Evolutionary conservation across 306 rosid species (phyloP).

Genomic region (Gillenia trifoliata): DNA sequence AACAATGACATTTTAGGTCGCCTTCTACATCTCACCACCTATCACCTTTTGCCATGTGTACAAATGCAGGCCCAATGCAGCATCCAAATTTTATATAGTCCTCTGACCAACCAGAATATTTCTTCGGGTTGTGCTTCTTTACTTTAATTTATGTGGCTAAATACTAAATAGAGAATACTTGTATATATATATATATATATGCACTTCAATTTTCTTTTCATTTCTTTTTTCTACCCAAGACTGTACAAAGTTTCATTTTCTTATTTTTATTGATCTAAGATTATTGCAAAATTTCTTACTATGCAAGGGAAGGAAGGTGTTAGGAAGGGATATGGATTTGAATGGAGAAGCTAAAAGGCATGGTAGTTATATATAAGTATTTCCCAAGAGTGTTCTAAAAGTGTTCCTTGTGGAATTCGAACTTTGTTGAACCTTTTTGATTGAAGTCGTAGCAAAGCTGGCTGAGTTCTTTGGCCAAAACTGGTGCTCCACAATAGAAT

Average conservation of each 20-base stretch:
- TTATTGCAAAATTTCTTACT: slow-evolving; percentile 31
- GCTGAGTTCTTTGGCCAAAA: slow-evolving; percentile 89
- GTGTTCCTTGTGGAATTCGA: slow-evolving; percentile 98
- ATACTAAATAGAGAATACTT: background rate
- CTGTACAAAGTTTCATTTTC: slow-evolving; percentile 48
- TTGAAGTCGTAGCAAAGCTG: slow-evolving; percentile 92
- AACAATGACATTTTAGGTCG: slow-evolving; percentile 14
- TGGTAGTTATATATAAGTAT: background rate
- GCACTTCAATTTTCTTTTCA: background rate
- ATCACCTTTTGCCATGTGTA: slow-evolving; percentile 23
- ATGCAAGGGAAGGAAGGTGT: slow-evolving; percentile 21
- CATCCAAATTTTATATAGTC: slow-evolving; percentile 9
- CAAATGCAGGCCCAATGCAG: slow-evolving; percentile 27
- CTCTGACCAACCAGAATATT: slow-evolving; percentile 16
- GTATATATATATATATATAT: background rate
- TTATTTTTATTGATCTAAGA: slow-evolving; percentile 15
- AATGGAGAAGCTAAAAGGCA: slow-evolving; percentile 15
- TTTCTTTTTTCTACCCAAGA: slow-evolving; percentile 6
- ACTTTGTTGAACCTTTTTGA: slow-evolving; percentile 92
- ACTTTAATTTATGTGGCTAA: background rate
- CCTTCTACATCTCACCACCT: slow-evolving; percentile 18
- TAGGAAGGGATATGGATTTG: slow-evolving; percentile 15
- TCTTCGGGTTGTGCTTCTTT: slow-evolving; percentile 12
- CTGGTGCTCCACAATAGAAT: slow-evolving; percentile 95
- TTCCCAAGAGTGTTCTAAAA: slow-evolving; percentile 39